These are phyloP conservation scores for Pyricularia pennisetigena DNA, from an alignment of 2,329 filamentous ascomycete genomes.

Conservation along the genomic window DNA sequence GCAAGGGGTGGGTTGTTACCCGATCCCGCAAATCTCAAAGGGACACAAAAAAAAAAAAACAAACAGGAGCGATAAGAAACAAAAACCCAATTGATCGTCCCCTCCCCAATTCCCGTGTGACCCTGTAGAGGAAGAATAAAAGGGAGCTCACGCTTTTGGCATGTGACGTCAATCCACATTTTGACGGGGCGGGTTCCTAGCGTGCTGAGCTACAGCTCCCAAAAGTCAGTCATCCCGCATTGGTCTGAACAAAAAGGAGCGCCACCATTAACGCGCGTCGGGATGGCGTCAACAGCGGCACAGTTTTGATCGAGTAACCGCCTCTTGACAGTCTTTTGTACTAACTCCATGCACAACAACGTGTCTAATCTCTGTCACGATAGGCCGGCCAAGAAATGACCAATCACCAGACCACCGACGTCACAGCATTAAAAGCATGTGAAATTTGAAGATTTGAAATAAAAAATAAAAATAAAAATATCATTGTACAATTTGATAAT, in stretches of 20 bases:
- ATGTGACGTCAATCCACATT: background rate
- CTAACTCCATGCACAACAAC: background rate
- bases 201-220: background rate
- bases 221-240: background rate
- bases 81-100: background rate
- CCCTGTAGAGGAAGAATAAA: background rate
- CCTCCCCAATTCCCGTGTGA: background rate
- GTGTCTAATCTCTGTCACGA: background rate
- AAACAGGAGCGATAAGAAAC: background rate
- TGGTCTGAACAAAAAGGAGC: background rate
- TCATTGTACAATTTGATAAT: background rate
- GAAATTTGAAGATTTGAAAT: background rate
- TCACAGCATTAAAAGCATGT: background rate
- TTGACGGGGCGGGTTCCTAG: background rate
- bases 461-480: background rate
- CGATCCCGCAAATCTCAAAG: background rate
- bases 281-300: background rate
- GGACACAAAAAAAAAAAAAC: background rate
- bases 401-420: background rate
- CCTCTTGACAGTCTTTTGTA: background rate
- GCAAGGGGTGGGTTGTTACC: background rate
- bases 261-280: background rate
- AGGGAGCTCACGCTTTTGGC: background rate
- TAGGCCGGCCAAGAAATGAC: background rate
- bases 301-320: background rate